A percentile compares a stretch with the other conserved stretches of the same genome.
These are phyloP conservation scores for Aspergillus hortae DNA, from an alignment of 2,329 filamentous ascomycete species.

Conservation along the genomic window DNA sequence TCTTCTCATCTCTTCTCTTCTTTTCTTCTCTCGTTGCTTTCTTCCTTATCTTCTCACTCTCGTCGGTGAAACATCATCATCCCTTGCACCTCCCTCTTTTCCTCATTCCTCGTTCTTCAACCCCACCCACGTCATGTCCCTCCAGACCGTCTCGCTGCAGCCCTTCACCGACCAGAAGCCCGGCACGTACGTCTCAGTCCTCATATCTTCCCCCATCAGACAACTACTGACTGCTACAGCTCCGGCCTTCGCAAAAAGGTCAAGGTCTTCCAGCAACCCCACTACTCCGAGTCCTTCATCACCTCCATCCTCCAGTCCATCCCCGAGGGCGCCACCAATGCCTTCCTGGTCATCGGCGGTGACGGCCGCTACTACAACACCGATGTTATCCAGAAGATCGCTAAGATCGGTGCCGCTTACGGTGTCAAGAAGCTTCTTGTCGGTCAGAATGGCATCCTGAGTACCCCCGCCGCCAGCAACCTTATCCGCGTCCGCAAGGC, in stretches of 20 bases:
- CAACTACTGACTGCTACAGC: conserved; percentile 45
- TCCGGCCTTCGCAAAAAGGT: conserved; percentile 99
- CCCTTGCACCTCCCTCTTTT: conserved; percentile 6
- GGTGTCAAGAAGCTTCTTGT: conserved; percentile 98
- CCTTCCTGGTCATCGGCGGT: conserved; percentile 93
- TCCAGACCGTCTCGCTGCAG: conserved; percentile 75
- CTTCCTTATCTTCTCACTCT: neutral
- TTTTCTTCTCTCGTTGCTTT: neutral
- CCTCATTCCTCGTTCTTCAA: conserved; percentile 1
- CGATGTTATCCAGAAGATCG: conserved; percentile 93
- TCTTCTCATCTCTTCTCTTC: conserved; percentile 4
- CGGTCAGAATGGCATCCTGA: conserved; percentile 93
- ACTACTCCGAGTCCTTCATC: conserved; percentile 97
- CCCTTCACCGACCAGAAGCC: conserved; percentile 97
- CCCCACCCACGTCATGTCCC: conserved; percentile 55
- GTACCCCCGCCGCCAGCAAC: conserved; percentile 93
- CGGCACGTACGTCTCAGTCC: conserved; percentile 74
- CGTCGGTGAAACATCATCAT: conserved; percentile 5
- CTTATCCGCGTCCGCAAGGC: conserved; percentile 92
- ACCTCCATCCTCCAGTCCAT: conserved; percentile 93
- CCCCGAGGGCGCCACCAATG: conserved; percentile 82
- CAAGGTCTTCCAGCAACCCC: conserved; percentile 88
- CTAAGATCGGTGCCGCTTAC: conserved; percentile 94
- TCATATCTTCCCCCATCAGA: conserved; percentile 10
- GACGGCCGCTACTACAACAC: conserved; percentile 98